Percentiles rank a stretch among this genome's conserved stretches.
phyloP scores from a whole-genome alignment of 2,329 filamentous ascomycete species.

The Pseudogymnoascus sp. region DNA sequence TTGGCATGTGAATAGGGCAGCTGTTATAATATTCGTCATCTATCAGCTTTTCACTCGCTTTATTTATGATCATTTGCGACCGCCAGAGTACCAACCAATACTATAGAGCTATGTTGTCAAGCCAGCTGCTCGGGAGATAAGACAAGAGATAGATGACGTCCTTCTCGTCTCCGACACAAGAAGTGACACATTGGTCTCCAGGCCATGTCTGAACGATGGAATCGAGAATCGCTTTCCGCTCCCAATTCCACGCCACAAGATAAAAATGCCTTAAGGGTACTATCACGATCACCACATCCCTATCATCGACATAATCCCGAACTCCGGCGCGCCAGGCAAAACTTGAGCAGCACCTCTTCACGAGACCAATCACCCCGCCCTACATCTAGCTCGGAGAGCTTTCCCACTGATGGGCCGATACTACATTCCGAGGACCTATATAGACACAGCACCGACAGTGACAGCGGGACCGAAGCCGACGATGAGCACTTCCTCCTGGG shows the following conservation, averaged over 20 bases:
- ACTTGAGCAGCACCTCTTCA: conserved; percentile 22
- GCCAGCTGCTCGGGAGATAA: not conserved
- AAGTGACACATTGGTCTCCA: conserved; percentile 2
- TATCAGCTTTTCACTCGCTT: not conserved
- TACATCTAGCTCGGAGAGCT: conserved; percentile 21
- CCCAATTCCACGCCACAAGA: conserved; percentile 18
- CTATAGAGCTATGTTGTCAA: not conserved
- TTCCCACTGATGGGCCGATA: not conserved
- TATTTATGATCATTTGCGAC: conserved; percentile 3
- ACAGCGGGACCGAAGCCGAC: conserved; percentile 91
- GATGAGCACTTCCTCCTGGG: conserved; percentile 86
- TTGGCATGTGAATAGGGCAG: not conserved
- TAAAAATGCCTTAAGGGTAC: conserved; percentile 19
- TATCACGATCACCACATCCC: conserved; percentile 55
- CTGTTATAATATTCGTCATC: not conserved
- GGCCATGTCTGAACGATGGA: conserved; percentile 7
- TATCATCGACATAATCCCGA: conserved; percentile 54
- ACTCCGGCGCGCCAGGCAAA: conserved; percentile 43
- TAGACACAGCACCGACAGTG: conserved; percentile 46
- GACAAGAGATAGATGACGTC: conserved; percentile 3
- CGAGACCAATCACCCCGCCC: conserved; percentile 18
- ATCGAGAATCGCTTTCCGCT: conserved; percentile 1
- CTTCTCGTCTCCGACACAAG: not conserved
- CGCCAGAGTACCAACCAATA: not conserved
- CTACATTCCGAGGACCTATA: conserved; percentile 27